Evolutionary conservation across 352 stramenopile genomes (phyloP).

Genomic region (Globisporangium okanoganense): DNA sequence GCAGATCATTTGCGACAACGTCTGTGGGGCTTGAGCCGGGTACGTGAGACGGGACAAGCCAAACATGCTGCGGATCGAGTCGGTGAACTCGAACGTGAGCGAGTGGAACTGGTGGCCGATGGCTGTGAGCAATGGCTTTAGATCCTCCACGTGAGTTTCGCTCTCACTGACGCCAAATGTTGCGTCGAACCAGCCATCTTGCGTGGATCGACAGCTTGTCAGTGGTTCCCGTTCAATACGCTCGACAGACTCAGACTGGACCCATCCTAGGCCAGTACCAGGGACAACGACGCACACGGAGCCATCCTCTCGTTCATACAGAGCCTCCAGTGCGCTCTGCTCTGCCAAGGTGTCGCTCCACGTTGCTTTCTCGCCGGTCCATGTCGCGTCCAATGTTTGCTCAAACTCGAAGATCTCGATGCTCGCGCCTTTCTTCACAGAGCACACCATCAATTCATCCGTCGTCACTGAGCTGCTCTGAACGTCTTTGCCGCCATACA

Average conservation of each 20-base stretch:
- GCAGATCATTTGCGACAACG: background rate
- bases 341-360: constrained; percentile 1
- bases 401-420: background rate
- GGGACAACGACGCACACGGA: constrained; percentile 2
- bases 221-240: background rate
- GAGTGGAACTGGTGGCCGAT: background rate
- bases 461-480: background rate
- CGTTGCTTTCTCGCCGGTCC: constrained; percentile 29
- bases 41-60: background rate
- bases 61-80: background rate
- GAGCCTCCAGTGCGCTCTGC: background rate
- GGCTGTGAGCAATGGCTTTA: background rate
- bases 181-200: background rate
- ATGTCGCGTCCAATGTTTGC: constrained; percentile 28
- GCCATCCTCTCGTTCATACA: background rate
- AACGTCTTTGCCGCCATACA: background rate
- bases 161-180: background rate
- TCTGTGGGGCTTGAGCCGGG: background rate
- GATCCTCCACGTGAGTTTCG: background rate
- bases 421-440: background rate
- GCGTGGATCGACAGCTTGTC: background rate
- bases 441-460: background rate
- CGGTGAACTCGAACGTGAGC: background rate
- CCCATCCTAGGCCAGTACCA: constrained; percentile 5
- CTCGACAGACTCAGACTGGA: background rate